Evolutionary conservation across 164 flowering plant species (phyloP), one percentile per base, ranked within the genome.

Genomic region (Dillenia suffruticosa): DNA sequence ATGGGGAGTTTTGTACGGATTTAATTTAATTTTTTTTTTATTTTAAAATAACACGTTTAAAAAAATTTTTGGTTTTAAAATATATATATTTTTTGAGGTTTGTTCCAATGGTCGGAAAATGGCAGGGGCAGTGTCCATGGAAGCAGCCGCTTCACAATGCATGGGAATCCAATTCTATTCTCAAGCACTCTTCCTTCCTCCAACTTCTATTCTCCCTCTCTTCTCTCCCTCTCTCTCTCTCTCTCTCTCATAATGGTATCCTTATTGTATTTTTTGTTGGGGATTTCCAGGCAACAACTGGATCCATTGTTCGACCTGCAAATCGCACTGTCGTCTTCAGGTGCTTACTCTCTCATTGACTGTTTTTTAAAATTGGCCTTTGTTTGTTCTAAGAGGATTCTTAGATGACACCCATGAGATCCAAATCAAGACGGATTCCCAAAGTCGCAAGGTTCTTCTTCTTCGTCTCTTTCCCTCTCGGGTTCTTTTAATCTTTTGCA

Each of bases 321-420:
- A 93, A 93, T 75, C 94, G 98, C 46, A 86, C 96, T 7, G 92
- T 90, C 54, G 97, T 94, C 64, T 93, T 87, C 84, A 81, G 97
- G 94, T 85, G 9, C 51, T 49, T 40, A 43, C 45, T 26, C 16
- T 46, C 9, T 43, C 13, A 1, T 12, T 54, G 5, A n/a, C 19
- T 14, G 2, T 13, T 56, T 46, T 57, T 47, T 45, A 45, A 12
- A 54, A 49, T 53, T 17, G 44, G 44, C 54, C 45, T 43, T 13
- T 53, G 10, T 14, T 22, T 59, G 56, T 72, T 70, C 75, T 64
- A 79, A 83, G 97, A 70, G 98, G 95, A 62, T 88, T 92, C 66
- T 67, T 79, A 60, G 92, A 80, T 13, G 81, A 72, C 52, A 76
- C 76, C 48, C 83, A 92, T 58, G 86, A 74, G 74, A 84, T 92